A percentile compares a stretch with the other conserved stretches of the same genome.
Conservation (phyloP, 1,284 basidiomycete species). For the Malassezia equina region DNA sequence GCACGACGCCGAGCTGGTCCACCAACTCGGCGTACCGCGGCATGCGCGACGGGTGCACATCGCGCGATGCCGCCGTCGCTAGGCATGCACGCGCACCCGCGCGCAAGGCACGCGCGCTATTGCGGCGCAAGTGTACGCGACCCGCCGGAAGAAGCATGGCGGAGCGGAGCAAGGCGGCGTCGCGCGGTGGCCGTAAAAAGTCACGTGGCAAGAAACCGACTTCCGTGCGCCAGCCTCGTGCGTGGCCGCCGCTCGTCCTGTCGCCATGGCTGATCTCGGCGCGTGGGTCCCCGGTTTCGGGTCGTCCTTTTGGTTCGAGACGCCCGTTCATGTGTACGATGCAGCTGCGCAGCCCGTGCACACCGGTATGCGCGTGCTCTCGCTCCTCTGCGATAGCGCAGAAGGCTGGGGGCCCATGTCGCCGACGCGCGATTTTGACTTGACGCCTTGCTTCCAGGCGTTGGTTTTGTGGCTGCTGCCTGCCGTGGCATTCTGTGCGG, state of each 20-base stretch:
- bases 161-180: neutral
- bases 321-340: neutral
- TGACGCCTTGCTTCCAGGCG: conserved; percentile 74
- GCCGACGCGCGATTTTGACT: conserved; percentile 60
- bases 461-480: conserved; percentile 43
- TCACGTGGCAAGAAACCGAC: neutral
- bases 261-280: conserved; percentile 5
- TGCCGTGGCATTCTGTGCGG: conserved; percentile 26
- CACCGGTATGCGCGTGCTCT: neutral
- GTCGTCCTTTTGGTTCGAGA: neutral
- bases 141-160: neutral
- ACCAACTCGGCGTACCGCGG: conserved; percentile 76
- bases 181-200: neutral
- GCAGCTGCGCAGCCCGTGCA: neutral
- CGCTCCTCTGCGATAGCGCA: conserved; percentile 14
- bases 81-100: conserved; percentile 5
- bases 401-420: conserved; percentile 60
- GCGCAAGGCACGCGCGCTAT: neutral
- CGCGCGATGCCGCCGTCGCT: neutral
- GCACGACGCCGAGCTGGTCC: conserved; percentile 64
- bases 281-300: conserved; percentile 9
- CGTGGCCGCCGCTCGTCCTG: neutral
- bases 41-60: conserved; percentile 35
- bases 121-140: neutral
- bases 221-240: neutral